phyloP scores from a whole-genome alignment of 306 rosid genomes.

The Trifolium dubium region DNA sequence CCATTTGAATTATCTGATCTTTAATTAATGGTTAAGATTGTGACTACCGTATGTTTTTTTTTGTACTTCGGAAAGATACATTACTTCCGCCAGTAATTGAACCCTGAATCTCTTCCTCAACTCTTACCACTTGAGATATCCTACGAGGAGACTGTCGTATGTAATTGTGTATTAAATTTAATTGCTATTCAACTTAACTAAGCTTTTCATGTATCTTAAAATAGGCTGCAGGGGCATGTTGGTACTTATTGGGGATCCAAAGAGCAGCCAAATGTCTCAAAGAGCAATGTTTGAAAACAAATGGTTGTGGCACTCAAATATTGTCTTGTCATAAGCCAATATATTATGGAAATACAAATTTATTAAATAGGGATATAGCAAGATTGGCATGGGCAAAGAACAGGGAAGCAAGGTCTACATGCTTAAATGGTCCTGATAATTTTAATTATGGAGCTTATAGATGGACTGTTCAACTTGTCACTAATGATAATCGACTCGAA shows the following conservation, averaged over 20 bases:
- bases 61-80: too few relatives aligned
- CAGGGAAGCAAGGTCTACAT: slow-evolving; percentile 57
- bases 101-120: too few relatives aligned
- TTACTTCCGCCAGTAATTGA: too few relatives aligned
- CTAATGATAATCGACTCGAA: slow-evolving; percentile 74
- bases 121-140: too few relatives aligned
- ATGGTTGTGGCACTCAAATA: slow-evolving; percentile 55
- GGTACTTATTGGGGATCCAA: slow-evolving; percentile 88
- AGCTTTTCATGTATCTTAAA: not conserved
- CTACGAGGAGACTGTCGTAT: too few relatives aligned
- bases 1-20: too few relatives aligned
- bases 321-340: slow-evolving; percentile 66
- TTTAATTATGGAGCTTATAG: slow-evolving; percentile 78
- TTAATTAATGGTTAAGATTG: too few relatives aligned
- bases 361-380: slow-evolving; percentile 45
- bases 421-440: slow-evolving; percentile 61
- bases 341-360: slow-evolving; percentile 57
- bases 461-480: slow-evolving; percentile 92
- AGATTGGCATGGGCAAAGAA: slow-evolving; percentile 70
- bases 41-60: too few relatives aligned
- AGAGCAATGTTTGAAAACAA: slow-evolving; percentile 58
- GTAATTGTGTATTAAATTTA: too few relatives aligned
- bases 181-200: too few relatives aligned
- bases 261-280: slow-evolving; percentile 73
- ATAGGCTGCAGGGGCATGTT: slow-evolving; percentile 96